A percentile compares a stretch with the other conserved stretches of the same genome.
phyloP scores from a whole-genome alignment of 441 rosid genomes.

The Populus tomentosa region DNA sequence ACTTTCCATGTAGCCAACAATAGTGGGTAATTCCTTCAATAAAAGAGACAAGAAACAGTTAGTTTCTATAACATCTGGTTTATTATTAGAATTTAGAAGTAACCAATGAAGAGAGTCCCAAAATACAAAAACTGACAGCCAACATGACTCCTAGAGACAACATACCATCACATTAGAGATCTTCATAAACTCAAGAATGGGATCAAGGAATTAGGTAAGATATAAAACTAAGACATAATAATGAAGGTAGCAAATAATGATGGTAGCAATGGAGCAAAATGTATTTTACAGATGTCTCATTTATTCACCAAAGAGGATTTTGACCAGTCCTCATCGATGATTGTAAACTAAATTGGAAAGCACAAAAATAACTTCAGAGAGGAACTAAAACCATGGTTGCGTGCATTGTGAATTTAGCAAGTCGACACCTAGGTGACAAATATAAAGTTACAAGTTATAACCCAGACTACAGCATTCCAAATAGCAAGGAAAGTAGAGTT shows the following conservation, averaged over 20 bases:
- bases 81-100: not conserved
- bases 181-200: not conserved
- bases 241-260: too few species aligned
- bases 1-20: constrained; percentile 90
- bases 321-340: not conserved
- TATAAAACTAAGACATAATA: not conserved
- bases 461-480: too few species aligned
- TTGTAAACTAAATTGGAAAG: not conserved
- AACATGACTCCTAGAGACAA: not conserved
- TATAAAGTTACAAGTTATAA: too few species aligned
- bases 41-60: too few species aligned
- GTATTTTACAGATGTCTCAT: not conserved
- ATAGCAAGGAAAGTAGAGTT: too few species aligned
- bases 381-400: too few species aligned
- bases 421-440: too few species aligned
- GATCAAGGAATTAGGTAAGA: not conserved
- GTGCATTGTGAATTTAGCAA: too few species aligned
- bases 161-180: not conserved
- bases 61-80: too few species aligned
- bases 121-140: not conserved
- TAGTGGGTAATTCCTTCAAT: too few species aligned
- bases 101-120: not conserved
- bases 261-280: too few species aligned
- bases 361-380: not conserved
- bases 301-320: not conserved